These are phyloP conservation scores for Saposhnikovia divaricata DNA, from an alignment of 129 eudicot species.

Conservation along the genomic window DNA sequence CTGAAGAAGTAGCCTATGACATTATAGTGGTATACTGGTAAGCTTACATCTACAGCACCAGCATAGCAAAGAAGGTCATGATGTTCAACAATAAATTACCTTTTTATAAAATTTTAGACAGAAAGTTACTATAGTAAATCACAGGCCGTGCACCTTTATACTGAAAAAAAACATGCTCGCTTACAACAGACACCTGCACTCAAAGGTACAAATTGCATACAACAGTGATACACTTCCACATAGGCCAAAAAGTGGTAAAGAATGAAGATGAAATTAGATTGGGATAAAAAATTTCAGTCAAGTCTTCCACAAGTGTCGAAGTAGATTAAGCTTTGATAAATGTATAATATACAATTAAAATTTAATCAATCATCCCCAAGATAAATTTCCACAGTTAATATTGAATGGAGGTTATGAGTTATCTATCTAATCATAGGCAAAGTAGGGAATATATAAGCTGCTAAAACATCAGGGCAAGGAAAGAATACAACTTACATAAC, in stretches of 20 bases:
- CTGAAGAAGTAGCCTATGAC: neutral
- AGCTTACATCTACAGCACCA: neutral
- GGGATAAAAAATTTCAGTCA: neutral
- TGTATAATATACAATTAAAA: neutral
- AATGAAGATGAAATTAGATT: no score
- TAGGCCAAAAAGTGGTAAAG: neutral
- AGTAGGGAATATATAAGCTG: slow-evolving; percentile 5
- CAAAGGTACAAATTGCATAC: neutral
- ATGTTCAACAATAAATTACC: neutral
- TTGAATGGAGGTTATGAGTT: no score
- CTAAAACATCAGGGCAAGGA: neutral
- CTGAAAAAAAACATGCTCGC: neutral
- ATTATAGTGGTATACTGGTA: neutral
- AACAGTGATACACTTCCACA: neutral
- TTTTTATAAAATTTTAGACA: neutral
- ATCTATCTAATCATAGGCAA: neutral
- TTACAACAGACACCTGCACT: neutral
- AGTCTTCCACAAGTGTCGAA: neutral
- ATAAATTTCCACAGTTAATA: neutral
- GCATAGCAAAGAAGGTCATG: neutral
- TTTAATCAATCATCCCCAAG: neutral
- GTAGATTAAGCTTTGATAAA: neutral
- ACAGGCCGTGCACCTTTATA: neutral
- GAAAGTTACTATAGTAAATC: neutral
- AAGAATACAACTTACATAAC: slow-evolving; percentile 45